Evolutionary conservation across 225 moss, liverwort and hornwort species (phyloP), one percentile per base, ranked within the genome.

Genomic region (Pseudoscleropodium purum): DNA sequence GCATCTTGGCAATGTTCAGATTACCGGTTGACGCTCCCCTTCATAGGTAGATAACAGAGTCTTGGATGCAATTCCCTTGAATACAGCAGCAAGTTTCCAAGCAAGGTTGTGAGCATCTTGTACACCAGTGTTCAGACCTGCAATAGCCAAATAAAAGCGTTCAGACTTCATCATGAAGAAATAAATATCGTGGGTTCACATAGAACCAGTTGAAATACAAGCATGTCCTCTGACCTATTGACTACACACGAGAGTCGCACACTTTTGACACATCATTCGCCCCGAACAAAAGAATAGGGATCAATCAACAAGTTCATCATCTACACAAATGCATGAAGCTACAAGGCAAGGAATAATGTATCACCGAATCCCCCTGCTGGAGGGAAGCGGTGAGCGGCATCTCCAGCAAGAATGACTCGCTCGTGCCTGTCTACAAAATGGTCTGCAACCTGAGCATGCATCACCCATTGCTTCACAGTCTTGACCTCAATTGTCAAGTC

Each of bases 71-170:
- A 85, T 87, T 79, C 94, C 94, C 27, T 93, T 91, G 36, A 92
- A 86, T 67, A 96, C 92, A 80, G 96, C 93, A 65, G 95, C 96
- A 77, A 99, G 97, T 91, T 99, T 97, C 99, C 99, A 99, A 85
- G 97, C 97, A 85, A 99, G 90, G 89, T 99, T 99, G 90, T 99
- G 99, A 86, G 91, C 97, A 95, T 99, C 99, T 91, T 97, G 99
- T 87, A 99, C 94, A 83, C 99, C 99, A 74, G 99, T 99, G 79
- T 99, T 99, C 93, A 99, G 91, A 69, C 98, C 97, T 98, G 92
- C 67, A 75, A 45, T 76, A 60, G 36, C 87, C 77, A 63, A 81
- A 62, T 63, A 77, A 31, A 80, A 84, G 47, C 47, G 74, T 54
- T 88, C 67, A 91, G 62, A 88, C 34, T 51, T 86, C 69, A 30